Percentiles rank a stretch among this genome's conserved stretches.
phyloP scores from a whole-genome alignment of 2,329 filamentous ascomycete genomes.

The Claviceps digitariae region DNA sequence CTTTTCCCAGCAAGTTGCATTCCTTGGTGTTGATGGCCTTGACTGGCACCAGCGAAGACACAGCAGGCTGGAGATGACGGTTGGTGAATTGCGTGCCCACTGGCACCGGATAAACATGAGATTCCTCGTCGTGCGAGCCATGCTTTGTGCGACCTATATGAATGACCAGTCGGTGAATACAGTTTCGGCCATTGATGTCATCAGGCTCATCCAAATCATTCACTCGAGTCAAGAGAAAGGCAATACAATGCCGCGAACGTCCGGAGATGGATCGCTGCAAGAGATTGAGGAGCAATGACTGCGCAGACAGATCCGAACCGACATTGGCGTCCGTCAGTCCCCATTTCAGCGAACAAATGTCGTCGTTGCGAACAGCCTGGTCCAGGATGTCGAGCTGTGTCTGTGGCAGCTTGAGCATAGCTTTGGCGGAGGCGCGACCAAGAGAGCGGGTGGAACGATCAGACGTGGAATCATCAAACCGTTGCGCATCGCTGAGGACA shows the following conservation, averaged over 20 bases:
- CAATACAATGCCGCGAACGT: constrained; percentile 54
- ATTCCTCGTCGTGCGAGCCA: constrained; percentile 35
- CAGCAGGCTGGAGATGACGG: constrained; percentile 68
- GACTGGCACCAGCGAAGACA: constrained; percentile 48
- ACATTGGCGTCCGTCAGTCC: constrained; percentile 45
- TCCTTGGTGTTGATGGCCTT: constrained; percentile 53
- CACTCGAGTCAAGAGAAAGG: constrained; percentile 54
- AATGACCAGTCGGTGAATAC: constrained; percentile 83
- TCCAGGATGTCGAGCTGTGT: constrained; percentile 59
- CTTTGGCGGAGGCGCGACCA: constrained; percentile 62
- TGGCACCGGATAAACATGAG: constrained; percentile 36
- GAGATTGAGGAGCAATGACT: constrained; percentile 63
- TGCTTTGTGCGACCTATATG: constrained; percentile 69
- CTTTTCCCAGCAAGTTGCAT: constrained; percentile 47
- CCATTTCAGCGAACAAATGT: constrained; percentile 41
- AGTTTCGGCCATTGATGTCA: constrained; percentile 89
- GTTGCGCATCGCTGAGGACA: constrained; percentile 62
- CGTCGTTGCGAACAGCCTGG: constrained; percentile 55
- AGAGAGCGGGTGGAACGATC: constrained; percentile 63
- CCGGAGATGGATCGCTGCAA: constrained; percentile 64
- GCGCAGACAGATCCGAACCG: constrained; percentile 26
- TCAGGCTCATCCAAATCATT: constrained; percentile 69
- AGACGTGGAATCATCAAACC: constrained; percentile 61
- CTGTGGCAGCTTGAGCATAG: constrained; percentile 57
- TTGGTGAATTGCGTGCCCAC: constrained; percentile 42